Conservation (phyloP, 2,329 filamentous ascomycete species). For the Alternaria sp. region DNA sequence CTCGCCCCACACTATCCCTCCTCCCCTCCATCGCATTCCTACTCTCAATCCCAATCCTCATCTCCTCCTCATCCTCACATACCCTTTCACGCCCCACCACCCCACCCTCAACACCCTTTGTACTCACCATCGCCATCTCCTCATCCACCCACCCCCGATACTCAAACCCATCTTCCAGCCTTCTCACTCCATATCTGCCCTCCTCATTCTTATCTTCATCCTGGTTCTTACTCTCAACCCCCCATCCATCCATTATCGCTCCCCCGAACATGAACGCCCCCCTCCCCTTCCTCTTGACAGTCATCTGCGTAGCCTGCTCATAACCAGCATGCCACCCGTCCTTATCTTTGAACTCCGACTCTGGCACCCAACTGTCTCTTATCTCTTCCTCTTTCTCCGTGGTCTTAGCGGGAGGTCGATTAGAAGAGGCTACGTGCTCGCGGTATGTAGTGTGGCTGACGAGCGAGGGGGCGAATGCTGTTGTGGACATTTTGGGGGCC, state of each 20-base stretch:
- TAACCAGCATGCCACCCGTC: not conserved
- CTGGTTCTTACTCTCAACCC: fast-evolving
- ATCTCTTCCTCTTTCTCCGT: not conserved
- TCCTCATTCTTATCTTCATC: not conserved
- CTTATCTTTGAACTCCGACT: not conserved
- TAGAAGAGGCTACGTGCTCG: not conserved
- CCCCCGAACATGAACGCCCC: not conserved
- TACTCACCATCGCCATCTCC: not conserved
- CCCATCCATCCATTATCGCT: not conserved
- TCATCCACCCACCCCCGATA: not conserved
- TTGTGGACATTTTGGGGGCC: not conserved
- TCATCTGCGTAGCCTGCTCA: not conserved
- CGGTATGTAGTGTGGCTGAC: not conserved
- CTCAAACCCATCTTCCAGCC: not conserved
- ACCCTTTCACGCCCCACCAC: not conserved
- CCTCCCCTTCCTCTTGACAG: not conserved
- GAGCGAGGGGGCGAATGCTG: not conserved
- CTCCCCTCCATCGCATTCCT: not conserved
- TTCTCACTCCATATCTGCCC: fast-evolving
- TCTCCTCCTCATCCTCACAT: no score
- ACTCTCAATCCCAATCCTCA: not conserved
- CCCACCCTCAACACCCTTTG: not conserved
- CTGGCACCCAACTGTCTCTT: not conserved
- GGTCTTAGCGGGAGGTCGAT: not conserved
- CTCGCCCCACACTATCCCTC: not conserved